Evolutionary conservation across 306 rosid species (phyloP).

Genomic region (Gastrolobium bilobum): DNA sequence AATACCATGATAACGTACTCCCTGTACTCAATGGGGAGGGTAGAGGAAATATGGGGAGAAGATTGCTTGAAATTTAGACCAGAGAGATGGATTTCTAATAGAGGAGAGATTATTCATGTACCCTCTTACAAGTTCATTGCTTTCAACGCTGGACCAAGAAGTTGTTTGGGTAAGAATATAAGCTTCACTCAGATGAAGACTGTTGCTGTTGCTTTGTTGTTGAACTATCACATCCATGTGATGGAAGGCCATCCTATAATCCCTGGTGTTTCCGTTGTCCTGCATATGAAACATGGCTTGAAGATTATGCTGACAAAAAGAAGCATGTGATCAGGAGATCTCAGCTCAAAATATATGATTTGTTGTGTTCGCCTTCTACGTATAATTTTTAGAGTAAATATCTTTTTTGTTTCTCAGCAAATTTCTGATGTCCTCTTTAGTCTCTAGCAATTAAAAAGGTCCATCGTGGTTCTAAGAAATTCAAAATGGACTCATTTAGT

Average conservation of each 20-base stretch:
- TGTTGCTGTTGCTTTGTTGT: background rate
- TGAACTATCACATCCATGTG: slow-evolving; percentile 1
- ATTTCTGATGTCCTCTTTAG: no score
- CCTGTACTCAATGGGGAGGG: background rate
- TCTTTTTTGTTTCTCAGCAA: no score
- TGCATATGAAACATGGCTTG: slow-evolving; percentile 7
- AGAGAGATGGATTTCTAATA: slow-evolving; percentile 4
- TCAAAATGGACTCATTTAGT: no score
- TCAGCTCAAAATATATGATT: background rate
- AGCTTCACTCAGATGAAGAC: background rate
- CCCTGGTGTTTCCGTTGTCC: background rate
- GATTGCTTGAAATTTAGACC: slow-evolving; percentile 16
- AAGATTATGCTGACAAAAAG: slow-evolving; percentile 2
- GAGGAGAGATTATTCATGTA: slow-evolving; percentile 1
- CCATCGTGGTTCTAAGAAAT: no score
- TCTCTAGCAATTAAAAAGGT: no score
- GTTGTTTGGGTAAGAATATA: slow-evolving; percentile 4
- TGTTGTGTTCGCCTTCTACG: background rate
- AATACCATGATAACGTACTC: background rate
- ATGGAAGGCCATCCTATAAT: background rate
- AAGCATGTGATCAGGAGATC: background rate
- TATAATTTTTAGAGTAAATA: background rate
- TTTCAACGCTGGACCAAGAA: slow-evolving; percentile 17
- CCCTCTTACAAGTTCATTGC: slow-evolving; percentile 17
- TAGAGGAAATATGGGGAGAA: background rate